Base-by-base conservation (phyloP, 225 moss, liverwort and hornwort genomes). In the Physcomitrium patens region DNA sequence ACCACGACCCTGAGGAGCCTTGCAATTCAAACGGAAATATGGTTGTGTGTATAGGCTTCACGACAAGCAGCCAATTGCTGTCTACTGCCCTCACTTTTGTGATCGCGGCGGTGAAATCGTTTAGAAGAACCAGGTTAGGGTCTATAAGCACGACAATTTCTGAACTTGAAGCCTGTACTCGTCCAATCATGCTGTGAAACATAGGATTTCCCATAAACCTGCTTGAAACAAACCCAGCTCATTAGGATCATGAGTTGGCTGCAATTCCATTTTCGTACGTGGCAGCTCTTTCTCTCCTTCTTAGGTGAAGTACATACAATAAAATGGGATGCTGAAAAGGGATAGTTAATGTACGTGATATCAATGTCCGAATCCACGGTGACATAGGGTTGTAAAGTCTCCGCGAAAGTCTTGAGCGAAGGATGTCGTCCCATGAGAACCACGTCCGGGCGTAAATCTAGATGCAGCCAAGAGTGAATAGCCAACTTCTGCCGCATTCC, bases 171-270 rank as follows among this genome's bases (percentile, higher is more conserved):
- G 80, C 86, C 60, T 86, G 82, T 55, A 95, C 95, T 80, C 89
- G 85, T 53, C 78, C 79, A 31, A 99, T 66, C 91, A 99, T 95
- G 85, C 86, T 93, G 84, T 93, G 94, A 67, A 99, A 99, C 85
- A 99, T 83, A 27, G 95, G 90, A 63, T 82, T 86, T 22, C 99
- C 95, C 82, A 85, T 81, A 73, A 93, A 99, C 77, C 99, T 99
- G 96, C 86, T 72, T 43, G 23, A 54, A 66, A 70, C 60, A 70
- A 67, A 71, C 31, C 37, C 8, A 72, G 5, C 63, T 63, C 43
- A 18, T 9, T 43, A 10, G 58, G 16, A 74, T 24, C 11, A 15
- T 11, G 12, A 42, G 20, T 60, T 42, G 18, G 11, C 46, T 54
- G 28, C 41, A 58, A 41, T 56, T 19, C 7, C 56, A 69, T 12